Conservation (phyloP, 228 moss, liverwort and hornwort genomes). For the Sphagnum fallax region DNA sequence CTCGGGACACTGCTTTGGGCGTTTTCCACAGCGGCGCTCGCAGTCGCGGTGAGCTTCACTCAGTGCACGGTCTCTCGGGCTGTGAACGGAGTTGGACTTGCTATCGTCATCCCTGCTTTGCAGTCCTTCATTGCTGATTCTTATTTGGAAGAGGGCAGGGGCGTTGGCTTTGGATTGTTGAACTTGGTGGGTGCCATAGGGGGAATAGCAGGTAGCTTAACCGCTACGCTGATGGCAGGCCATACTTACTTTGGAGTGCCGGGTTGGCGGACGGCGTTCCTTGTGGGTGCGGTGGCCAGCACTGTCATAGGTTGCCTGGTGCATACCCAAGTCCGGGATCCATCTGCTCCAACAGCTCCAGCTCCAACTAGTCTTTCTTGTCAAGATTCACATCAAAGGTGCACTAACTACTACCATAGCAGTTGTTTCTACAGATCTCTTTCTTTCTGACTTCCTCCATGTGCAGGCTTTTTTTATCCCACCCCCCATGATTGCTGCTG, state of each 20-base stretch:
- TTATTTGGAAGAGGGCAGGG: slow-evolving; percentile 34
- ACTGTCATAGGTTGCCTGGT: slow-evolving; percentile 40
- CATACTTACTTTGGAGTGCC: slow-evolving; percentile 18
- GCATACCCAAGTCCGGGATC: slow-evolving; percentile 32
- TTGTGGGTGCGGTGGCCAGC: slow-evolving; percentile 25
- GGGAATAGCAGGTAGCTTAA: slow-evolving; percentile 38
- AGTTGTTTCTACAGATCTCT: no score
- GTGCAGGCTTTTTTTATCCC: no score
- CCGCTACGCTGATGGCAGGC: slow-evolving; percentile 46
- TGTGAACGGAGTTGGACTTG: slow-evolving; percentile 43
- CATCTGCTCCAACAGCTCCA: slow-evolving; percentile 1
- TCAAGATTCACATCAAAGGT: no score
- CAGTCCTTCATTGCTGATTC: slow-evolving; percentile 55
- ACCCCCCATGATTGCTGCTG: no score
- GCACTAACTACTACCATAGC: no score
- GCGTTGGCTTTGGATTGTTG: slow-evolving; percentile 51
- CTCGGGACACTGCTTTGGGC: slow-evolving; percentile 48
- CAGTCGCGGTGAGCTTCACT: slow-evolving; percentile 22
- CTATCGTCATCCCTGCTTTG: slow-evolving; percentile 46
- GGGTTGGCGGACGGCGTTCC: slow-evolving; percentile 43
- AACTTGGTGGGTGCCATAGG: slow-evolving; percentile 45
- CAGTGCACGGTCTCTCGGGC: slow-evolving; percentile 40
- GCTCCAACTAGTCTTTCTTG: no score
- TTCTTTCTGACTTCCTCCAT: no score
- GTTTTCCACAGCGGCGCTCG: slow-evolving; percentile 32